Base-by-base conservation (phyloP, 805 yeast species). In the Debaryomyces prosopidis region DNA sequence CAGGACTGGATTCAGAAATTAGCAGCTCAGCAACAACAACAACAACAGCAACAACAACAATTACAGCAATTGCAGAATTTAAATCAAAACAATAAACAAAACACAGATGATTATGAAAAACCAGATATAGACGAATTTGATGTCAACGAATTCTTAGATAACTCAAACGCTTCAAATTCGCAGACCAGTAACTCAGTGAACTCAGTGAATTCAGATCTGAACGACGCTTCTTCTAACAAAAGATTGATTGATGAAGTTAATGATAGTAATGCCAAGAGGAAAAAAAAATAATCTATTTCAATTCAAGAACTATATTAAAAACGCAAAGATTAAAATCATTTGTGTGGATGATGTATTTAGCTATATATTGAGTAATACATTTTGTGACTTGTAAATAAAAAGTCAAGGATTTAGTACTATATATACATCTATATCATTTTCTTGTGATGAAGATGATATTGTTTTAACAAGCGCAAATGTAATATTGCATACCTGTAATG, bases 1-100 rank as follows among this genome's bases (percentile, higher is more conserved):
- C 80, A 77, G 55, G 83, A 80, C 48, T 79, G 82, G 82, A 70
- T 79, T 39, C 76, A 68, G 43, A 71, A 60, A 47, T 50, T 73
- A 32, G 60, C 61, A 3, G 47, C 49, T 16, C 64, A 58, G 39
- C 62, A 58, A 20, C 62, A 57, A 36, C 48, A 50, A 3, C 51
- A 46, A n/a, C 55, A 57, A 35, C 45, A 48, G 38, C 55, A 48
- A 39, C 33, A 42, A 15, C 37, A 44, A 14, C 36, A 44, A 23
- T 43, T 45, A 10, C 50, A 44, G 27, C 43, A 54, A 19, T 34
- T 34, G n/a, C 37, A 45, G 17, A 19, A 11, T 11, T 5, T 30
- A 30, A 54, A 56, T 16, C 54, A 51, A 38, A 52, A 55, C 18
- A 54, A 55, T 18, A 49, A 50, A 36, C 55, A 53, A 36, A 46